A percentile compares a stretch with the other conserved stretches of the same genome.
Evolutionary conservation across 176 grass and related monocot genomes (phyloP).

Genomic region (Triticum dicoccoides): DNA sequence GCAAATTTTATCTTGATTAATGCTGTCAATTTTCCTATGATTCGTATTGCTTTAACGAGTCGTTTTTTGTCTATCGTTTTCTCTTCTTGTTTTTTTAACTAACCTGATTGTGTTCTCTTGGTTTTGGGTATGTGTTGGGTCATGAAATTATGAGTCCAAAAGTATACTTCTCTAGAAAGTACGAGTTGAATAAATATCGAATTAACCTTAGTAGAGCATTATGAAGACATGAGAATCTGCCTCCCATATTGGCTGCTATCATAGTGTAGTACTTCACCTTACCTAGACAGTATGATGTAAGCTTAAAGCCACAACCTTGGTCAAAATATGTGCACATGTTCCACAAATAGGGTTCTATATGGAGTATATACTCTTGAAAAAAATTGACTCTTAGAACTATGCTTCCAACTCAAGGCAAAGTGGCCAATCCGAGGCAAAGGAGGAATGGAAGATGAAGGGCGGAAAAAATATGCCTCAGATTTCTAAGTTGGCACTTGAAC

Average conservation of each 20-base stretch:
- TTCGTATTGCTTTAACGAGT: neutral
- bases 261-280: neutral
- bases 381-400: neutral
- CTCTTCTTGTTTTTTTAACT: too few species aligned
- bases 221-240: neutral
- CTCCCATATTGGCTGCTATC: neutral
- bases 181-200: neutral
- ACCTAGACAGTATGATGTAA: neutral
- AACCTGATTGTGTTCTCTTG: too few species aligned
- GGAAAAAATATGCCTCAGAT: too few species aligned
- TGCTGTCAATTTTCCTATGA: neutral
- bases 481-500: neutral
- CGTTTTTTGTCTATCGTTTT: too few species aligned
- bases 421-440: neutral
- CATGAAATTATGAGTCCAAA: neutral
- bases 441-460: too few species aligned
- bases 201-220: neutral
- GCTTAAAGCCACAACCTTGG: neutral
- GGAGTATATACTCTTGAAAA: fast-evolving
- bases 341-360: neutral
- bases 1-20: neutral
- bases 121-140: too few species aligned
- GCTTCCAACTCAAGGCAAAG: neutral
- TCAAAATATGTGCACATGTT: neutral
- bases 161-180: neutral